These are phyloP conservation scores for Fermentozyma sake DNA, from an alignment of 1,139 yeast species.

Conservation along the genomic window DNA sequence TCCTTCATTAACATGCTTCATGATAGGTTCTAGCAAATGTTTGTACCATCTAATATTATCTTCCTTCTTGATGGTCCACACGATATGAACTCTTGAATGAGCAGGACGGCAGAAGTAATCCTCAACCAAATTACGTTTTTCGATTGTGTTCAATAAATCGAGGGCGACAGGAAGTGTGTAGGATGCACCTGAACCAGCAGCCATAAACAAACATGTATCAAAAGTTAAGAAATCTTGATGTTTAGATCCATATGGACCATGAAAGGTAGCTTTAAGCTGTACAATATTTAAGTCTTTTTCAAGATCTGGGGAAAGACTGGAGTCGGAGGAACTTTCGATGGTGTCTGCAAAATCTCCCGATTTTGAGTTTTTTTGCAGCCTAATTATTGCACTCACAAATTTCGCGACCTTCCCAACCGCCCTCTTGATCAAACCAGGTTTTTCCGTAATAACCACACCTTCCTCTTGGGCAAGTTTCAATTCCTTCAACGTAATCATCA, in stretches of 20 bases:
- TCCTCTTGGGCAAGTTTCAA: slow-evolving; percentile 13
- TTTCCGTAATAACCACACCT: slow-evolving; percentile 1
- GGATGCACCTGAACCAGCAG: slow-evolving; percentile 46
- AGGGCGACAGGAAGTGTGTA: slow-evolving; percentile 44
- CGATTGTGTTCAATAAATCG: slow-evolving; percentile 25
- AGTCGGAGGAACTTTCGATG: neutral
- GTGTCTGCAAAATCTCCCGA: neutral
- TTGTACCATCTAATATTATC: slow-evolving; percentile 34
- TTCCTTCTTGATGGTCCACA: slow-evolving; percentile 30
- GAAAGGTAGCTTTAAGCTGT: slow-evolving; percentile 29
- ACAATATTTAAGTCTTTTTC: no score
- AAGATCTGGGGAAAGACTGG: no score
- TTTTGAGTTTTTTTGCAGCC: no score
- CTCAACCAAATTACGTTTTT: slow-evolving; percentile 17
- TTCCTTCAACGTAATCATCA: slow-evolving; percentile 22
- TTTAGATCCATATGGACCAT: slow-evolving; percentile 45
- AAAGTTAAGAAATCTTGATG: slow-evolving; percentile 39
- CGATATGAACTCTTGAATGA: slow-evolving; percentile 22
- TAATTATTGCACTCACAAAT: no score
- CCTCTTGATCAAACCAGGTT: slow-evolving; percentile 1
- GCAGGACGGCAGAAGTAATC: slow-evolving; percentile 35
- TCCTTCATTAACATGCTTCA: slow-evolving; percentile 20
- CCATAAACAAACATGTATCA: slow-evolving; percentile 36
- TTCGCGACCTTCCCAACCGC: no score
- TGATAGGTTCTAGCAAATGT: slow-evolving; percentile 26